These are phyloP conservation scores for Cerrena zonata DNA, from an alignment of 1,284 basidiomycete species.

Conservation along the genomic window DNA sequence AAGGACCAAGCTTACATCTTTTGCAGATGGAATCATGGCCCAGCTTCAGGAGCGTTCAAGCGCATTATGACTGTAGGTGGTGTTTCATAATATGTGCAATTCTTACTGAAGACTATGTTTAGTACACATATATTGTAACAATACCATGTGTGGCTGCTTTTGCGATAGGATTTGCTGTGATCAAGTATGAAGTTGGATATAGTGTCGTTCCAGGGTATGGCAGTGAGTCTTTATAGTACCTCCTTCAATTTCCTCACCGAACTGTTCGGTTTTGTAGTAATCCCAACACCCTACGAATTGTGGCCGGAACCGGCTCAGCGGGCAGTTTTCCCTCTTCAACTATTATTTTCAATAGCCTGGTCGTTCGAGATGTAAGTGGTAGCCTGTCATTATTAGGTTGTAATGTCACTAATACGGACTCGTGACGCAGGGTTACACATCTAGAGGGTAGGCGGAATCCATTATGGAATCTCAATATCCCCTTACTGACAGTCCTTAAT, in stretches of 20 bases:
- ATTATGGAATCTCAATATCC: constrained; percentile 2
- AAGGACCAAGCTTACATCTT: neutral
- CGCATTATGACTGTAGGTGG: constrained; percentile 68
- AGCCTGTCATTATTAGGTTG: neutral
- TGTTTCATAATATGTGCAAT: neutral
- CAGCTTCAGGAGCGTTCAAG: constrained; percentile 66
- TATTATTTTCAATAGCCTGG: constrained; percentile 63
- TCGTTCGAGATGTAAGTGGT: constrained; percentile 61
- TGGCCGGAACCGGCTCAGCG: constrained; percentile 46
- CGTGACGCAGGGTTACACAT: constrained; percentile 56
- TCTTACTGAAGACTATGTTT: neutral
- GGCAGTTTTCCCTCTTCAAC: constrained; percentile 56
- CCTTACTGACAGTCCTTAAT: constrained; percentile 6
- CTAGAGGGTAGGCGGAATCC: constrained; percentile 51
- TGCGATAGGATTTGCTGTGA: constrained; percentile 53
- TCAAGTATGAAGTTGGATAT: constrained; percentile 69
- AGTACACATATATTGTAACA: constrained; percentile 69
- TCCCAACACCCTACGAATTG: constrained; percentile 54
- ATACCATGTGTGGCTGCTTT: constrained; percentile 59
- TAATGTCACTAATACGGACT: neutral
- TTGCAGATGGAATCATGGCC: constrained; percentile 61
- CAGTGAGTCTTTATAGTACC: constrained; percentile 37
- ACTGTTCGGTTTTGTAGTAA: constrained; percentile 35
- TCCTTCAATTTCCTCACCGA: neutral
- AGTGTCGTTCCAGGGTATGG: constrained; percentile 38